Percentiles rank a stretch among this genome's conserved stretches.
Conservation (phyloP, 768 basidiomycete species). For the Hypholoma sublateritium region DNA sequence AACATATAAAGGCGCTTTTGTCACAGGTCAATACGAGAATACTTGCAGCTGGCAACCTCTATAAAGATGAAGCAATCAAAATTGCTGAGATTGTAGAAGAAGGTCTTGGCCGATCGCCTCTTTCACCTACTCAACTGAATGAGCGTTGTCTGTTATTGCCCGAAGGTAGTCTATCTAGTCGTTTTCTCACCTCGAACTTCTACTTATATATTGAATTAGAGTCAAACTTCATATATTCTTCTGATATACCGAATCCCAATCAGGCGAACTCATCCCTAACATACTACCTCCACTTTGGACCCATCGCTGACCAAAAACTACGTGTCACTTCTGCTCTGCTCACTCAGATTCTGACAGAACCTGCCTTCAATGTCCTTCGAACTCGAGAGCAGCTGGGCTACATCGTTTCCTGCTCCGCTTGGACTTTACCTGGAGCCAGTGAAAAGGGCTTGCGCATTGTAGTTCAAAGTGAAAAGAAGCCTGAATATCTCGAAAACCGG, state of each 20-base stretch:
- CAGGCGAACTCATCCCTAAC: slow-evolving; percentile 86
- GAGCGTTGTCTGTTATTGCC: slow-evolving; percentile 69
- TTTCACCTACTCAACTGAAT: slow-evolving; percentile 55
- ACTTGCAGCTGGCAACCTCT: slow-evolving; percentile 82
- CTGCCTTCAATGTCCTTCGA: slow-evolving; percentile 86
- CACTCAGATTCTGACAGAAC: slow-evolving; percentile 85
- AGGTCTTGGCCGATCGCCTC: slow-evolving; percentile 53
- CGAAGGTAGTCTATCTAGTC: slow-evolving; percentile 41
- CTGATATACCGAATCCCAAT: slow-evolving; percentile 74
- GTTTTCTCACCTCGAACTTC: too few species aligned
- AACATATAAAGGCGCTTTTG: slow-evolving; percentile 59
- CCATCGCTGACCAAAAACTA: slow-evolving; percentile 56
- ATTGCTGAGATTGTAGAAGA: slow-evolving; percentile 73
- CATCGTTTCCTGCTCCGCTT: slow-evolving; percentile 66
- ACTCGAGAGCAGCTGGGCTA: slow-evolving; percentile 97
- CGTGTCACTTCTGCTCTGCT: slow-evolving; percentile 74
- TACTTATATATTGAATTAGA: slow-evolving; percentile 36
- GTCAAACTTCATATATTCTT: slow-evolving; percentile 66
- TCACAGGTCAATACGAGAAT: slow-evolving; percentile 67
- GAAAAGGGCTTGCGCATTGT: slow-evolving; percentile 79
- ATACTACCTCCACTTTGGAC: slow-evolving; percentile 83
- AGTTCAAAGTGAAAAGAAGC: slow-evolving; percentile 84
- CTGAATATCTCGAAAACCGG: slow-evolving; percentile 80
- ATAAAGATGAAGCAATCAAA: slow-evolving; percentile 75
- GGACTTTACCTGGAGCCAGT: slow-evolving; percentile 60